Evolutionary conservation across 371 early-diverging fungal species (phyloP).

Genomic region (Sporodiniella umbellata): DNA sequence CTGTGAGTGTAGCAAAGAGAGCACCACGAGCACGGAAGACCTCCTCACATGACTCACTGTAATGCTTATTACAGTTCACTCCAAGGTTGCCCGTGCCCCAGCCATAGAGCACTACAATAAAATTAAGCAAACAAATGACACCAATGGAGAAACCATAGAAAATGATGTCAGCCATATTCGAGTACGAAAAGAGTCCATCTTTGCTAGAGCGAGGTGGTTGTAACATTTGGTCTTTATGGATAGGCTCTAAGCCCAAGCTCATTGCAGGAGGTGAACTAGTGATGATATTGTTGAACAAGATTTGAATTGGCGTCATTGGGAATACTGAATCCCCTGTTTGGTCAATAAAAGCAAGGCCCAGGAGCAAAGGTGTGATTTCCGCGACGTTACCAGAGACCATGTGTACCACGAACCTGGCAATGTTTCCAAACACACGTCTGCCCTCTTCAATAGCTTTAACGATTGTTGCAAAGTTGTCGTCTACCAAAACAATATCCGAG

Average conservation of each 20-base stretch:
- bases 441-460: slow-evolving; percentile 82
- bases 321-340: slow-evolving; percentile 57
- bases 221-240: slow-evolving; percentile 75
- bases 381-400: slow-evolving; percentile 86
- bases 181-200: slow-evolving; percentile 65
- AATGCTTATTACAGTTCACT: slow-evolving; percentile 57
- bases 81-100: slow-evolving; percentile 59
- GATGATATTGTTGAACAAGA: slow-evolving; percentile 87
- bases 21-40: slow-evolving; percentile 78
- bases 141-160: slow-evolving; percentile 74
- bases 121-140: slow-evolving; percentile 63
- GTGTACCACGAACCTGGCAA: slow-evolving; percentile 88
- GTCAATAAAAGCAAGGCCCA: slow-evolving; percentile 72
- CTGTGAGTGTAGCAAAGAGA: slow-evolving; percentile 64
- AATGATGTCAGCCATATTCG: slow-evolving; percentile 67
- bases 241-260: slow-evolving; percentile 82
- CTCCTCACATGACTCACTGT: slow-evolving; percentile 54
- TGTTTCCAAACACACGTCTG: slow-evolving; percentile 87
- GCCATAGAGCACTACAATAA: slow-evolving; percentile 63
- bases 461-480: slow-evolving; percentile 88
- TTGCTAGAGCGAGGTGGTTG: slow-evolving; percentile 72
- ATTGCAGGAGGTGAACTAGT: slow-evolving; percentile 83
- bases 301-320: slow-evolving; percentile 78
- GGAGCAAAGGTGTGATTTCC: slow-evolving; percentile 64
- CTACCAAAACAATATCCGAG: slow-evolving; percentile 85